A percentile compares a stretch with the other conserved stretches of the same genome.
Conservation (phyloP, 108 stramenopile genomes). For the Bacterosira constricta region DNA sequence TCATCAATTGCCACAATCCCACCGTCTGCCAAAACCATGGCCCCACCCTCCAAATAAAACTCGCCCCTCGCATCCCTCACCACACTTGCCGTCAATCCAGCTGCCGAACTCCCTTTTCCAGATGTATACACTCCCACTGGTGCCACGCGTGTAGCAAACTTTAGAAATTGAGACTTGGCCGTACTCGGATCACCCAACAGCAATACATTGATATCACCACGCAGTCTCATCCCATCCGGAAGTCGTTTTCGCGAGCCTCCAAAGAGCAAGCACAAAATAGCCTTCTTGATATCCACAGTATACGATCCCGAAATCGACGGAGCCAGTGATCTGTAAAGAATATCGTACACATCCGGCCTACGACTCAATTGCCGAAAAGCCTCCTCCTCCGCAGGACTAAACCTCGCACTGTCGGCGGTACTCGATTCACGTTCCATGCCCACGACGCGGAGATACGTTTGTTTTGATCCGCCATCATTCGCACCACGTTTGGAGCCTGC, state of each 20-base stretch:
- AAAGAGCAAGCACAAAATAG: constrained; percentile 92
- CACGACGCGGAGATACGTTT: constrained; percentile 89
- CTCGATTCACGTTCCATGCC: constrained; percentile 87
- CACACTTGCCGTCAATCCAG: constrained; percentile 97
- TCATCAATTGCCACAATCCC: constrained; percentile 99
- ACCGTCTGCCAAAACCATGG: constrained; percentile 99
- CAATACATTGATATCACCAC: constrained; percentile 98
- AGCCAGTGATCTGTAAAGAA: constrained; percentile 86
- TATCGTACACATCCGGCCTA: constrained; percentile 88
- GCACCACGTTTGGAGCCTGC: constrained; percentile 46
- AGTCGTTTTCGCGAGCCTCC: constrained; percentile 86
- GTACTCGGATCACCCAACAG: constrained; percentile 98
- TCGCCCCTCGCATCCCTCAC: constrained; percentile 92
- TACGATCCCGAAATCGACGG: constrained; percentile 96
- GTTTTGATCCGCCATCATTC: constrained; percentile 42
- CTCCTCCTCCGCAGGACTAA: constrained; percentile 96
- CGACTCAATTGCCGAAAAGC: constrained; percentile 83
- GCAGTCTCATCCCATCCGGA: constrained; percentile 96
- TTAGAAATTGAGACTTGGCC: constrained; percentile 96
- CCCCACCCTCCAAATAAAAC: constrained; percentile 99
- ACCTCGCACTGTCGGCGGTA: constrained; percentile 78
- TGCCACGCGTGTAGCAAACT: constrained; percentile 90
- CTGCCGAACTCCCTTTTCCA: constrained; percentile 97
- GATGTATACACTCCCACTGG: constrained; percentile 99
- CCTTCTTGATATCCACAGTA: constrained; percentile 97